A percentile compares a stretch with the other conserved stretches of the same genome.
phyloP scores from a whole-genome alignment of 345 rosid species.

The Eucalyptus cloeziana region DNA sequence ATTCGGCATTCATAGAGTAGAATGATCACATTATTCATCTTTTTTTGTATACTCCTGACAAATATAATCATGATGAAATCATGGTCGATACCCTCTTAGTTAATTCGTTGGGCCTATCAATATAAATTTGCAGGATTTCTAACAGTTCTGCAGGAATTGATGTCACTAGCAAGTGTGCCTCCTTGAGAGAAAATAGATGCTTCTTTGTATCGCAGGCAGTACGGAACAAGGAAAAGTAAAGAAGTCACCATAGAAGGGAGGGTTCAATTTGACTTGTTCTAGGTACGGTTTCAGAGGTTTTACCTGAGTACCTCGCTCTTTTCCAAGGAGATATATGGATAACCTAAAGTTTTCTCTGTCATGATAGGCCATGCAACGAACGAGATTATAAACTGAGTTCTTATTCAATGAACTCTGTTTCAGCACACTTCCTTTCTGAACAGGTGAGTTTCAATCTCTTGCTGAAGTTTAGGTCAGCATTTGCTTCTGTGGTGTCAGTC shows the following conservation, averaged over 20 bases:
- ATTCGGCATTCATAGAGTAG: background rate
- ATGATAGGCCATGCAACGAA: slow-evolving; percentile 65
- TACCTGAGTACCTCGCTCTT: background rate
- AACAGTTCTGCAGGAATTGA: background rate
- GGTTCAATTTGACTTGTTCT: slow-evolving; percentile 92
- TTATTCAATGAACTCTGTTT: slow-evolving; percentile 84
- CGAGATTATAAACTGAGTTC: slow-evolving; percentile 92
- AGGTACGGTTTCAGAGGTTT: slow-evolving; percentile 34
- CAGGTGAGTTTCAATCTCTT: slow-evolving; percentile 42
- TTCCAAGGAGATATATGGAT: background rate
- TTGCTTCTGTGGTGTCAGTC: background rate
- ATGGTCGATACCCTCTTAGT: background rate
- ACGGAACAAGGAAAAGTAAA: slow-evolving; percentile 88
- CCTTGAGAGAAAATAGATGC: background rate
- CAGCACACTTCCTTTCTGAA: slow-evolving; percentile 95
- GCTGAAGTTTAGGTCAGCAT: background rate
- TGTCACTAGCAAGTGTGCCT: background rate
- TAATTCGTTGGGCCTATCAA: background rate
- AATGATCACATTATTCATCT: background rate
- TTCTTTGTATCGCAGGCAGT: slow-evolving; percentile 46
- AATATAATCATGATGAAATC: background rate
- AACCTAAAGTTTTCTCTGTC: background rate
- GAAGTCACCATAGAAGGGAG: slow-evolving; percentile 91
- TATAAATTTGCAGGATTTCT: background rate
- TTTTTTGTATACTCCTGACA: background rate